Base-by-base conservation (phyloP, 495 filamentous ascomycete genomes). In the Hypomontagnella submonticulosa region DNA sequence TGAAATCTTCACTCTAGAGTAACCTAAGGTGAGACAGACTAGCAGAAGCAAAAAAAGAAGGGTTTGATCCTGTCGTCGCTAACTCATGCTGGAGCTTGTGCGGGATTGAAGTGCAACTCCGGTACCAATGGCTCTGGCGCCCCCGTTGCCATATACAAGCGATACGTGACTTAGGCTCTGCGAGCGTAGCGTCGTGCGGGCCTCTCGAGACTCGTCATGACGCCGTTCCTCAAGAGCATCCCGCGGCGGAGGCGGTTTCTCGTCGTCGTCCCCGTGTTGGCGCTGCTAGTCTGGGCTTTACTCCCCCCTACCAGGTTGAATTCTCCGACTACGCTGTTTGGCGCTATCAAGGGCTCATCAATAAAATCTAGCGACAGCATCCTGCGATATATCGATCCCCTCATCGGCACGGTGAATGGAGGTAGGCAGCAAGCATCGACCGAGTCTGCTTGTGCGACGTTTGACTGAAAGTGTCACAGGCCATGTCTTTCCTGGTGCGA, bases 401-500 rank as follows among this genome's bases (percentile, higher is more conserved):
- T 89, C 10, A 88, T 89, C 54, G 86, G 86, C 32, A 88, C 86
- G 2, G 77, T 80, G 16, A 86, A 88, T 67, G 87, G 76, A 80
- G 89, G 89, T 64, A 42, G 32, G 74, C 57, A 23, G 16, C 19
- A 8, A 40, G 16, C 32, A 33, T 33, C 32, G 34, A 12, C 33
- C 12, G 1, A 43, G 12, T 13, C 20, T 15, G 8, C 20, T 4
- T 16, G 30, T 0, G 16, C 61, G 37, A 27, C 15, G 12, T 9
- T 27, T 46, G 16, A 56, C 55, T 68, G 27, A 71, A 18, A 63
- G 12, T 5, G 16, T 55, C 23, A 36, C 41, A 77, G 74, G 79
- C 48, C 89, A 92, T 82, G 89, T 91, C 11, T 92, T 92, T 55
- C 85, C 89, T 12, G 89, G 89, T 2, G 89, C 89, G 34, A 88